Evolutionary conservation across 1,284 basidiomycete species (phyloP).

Genomic region (Microstroma glucosiphilum): DNA sequence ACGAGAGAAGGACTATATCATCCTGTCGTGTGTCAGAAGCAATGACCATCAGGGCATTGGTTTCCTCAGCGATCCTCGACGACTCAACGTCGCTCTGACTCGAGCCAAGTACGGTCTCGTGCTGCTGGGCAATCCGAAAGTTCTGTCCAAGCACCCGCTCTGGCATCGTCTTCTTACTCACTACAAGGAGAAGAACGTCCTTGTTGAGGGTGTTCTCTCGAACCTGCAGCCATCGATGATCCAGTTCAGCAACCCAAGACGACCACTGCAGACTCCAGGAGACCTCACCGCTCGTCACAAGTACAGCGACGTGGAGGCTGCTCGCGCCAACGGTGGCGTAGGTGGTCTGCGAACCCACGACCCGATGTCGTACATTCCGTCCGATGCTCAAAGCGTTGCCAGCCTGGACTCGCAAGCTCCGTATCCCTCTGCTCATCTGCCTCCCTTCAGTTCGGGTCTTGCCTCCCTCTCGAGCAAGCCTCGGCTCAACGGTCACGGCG

Average conservation of each 20-base stretch:
- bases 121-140: slow-evolving; percentile 96
- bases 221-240: slow-evolving; percentile 98
- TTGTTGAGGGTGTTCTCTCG: slow-evolving; percentile 92
- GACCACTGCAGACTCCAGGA: slow-evolving; percentile 42
- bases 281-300: slow-evolving; percentile 41
- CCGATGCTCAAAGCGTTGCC: slow-evolving; percentile 57
- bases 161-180: slow-evolving; percentile 98
- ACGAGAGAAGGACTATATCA: slow-evolving; percentile 99
- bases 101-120: slow-evolving; percentile 97
- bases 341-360: slow-evolving; percentile 83
- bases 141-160: slow-evolving; percentile 78
- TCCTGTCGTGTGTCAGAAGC: slow-evolving; percentile 94
- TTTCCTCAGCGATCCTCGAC: slow-evolving; percentile 94
- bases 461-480: slow-evolving; percentile 18
- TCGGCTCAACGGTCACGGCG: slow-evolving; percentile 13
- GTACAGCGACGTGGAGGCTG: slow-evolving; percentile 14
- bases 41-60: slow-evolving; percentile 99
- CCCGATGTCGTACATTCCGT: slow-evolving; percentile 84
- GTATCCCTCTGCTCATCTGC: slow-evolving; percentile 30
- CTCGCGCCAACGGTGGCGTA: slow-evolving; percentile 34
- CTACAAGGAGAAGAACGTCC: slow-evolving; percentile 89
- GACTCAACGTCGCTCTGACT: slow-evolving; percentile 93
- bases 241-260: slow-evolving; percentile 62
- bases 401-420: slow-evolving; percentile 39
- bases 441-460: slow-evolving; percentile 11